Percentiles rank a stretch among this genome's conserved stretches.
Conservation (phyloP, 2,329 filamentous ascomycete species). For the Chaetomiaceae sp. region DNA sequence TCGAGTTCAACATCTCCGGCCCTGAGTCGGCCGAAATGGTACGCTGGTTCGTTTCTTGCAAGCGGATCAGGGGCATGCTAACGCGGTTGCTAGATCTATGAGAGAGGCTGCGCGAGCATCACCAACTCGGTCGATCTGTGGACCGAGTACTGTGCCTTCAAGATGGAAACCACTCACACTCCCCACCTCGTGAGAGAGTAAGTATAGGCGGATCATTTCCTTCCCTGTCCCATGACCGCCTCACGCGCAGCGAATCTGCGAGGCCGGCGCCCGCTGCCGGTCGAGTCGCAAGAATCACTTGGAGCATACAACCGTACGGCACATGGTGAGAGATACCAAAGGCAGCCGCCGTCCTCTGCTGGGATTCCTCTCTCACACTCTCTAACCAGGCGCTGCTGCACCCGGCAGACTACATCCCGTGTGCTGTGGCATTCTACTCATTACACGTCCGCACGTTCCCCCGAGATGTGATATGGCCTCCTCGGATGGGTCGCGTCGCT, state of each 20-base stretch:
- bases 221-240: slow-evolving; percentile 55
- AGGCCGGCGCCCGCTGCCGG: slow-evolving; percentile 39
- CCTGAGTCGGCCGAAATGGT: slow-evolving; percentile 98
- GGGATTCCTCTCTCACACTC: slow-evolving; percentile 61
- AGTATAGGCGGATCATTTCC: slow-evolving; percentile 69
- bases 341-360: slow-evolving; percentile 48
- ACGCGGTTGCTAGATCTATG: slow-evolving; percentile 65
- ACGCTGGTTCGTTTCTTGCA: slow-evolving; percentile 28
- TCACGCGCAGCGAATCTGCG: slow-evolving; percentile 41
- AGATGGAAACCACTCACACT: slow-evolving; percentile 95
- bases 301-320: slow-evolving; percentile 28
- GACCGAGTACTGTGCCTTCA: slow-evolving; percentile 97
- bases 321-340: slow-evolving; percentile 68
- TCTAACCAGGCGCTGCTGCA: slow-evolving; percentile 57
- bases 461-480: slow-evolving; percentile 34
- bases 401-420: slow-evolving; percentile 32
- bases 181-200: slow-evolving; percentile 98
- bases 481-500: slow-evolving; percentile 48
- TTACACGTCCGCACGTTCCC: slow-evolving; percentile 33
- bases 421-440: slow-evolving; percentile 34
- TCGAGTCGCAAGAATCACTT: slow-evolving; percentile 22
- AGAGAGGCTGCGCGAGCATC: slow-evolving; percentile 89
- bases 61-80: neutral
- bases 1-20: slow-evolving; percentile 94
- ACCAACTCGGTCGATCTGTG: slow-evolving; percentile 92